These are phyloP conservation scores for Crucibulum parvulum DNA, from an alignment of 1,284 basidiomycete species.

Conservation along the genomic window DNA sequence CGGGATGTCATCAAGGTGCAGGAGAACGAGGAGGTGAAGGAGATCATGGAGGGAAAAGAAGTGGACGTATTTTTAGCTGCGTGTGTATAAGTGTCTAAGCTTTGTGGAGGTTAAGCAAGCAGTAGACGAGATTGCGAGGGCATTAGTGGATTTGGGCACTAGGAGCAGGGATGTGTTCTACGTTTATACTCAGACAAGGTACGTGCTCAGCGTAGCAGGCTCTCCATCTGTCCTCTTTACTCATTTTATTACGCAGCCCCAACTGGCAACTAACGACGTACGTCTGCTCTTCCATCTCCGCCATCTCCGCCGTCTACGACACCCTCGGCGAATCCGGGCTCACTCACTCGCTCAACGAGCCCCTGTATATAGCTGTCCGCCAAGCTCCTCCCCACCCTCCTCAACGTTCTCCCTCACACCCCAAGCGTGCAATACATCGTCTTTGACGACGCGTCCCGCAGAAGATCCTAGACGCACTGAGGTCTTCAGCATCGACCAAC, in stretches of 20 bases:
- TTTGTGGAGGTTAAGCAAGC: slow-evolving; percentile 76
- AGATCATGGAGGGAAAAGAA: slow-evolving; percentile 89
- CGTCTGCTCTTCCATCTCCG: slow-evolving; percentile 79
- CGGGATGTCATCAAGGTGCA: slow-evolving; percentile 79
- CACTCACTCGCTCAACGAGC: slow-evolving; percentile 92
- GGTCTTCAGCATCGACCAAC: slow-evolving; percentile 73
- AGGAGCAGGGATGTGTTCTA: slow-evolving; percentile 87
- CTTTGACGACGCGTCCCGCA: slow-evolving; percentile 83
- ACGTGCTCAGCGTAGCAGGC: slow-evolving; percentile 32
- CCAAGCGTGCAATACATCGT: slow-evolving; percentile 82
- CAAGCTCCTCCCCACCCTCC: slow-evolving; percentile 80
- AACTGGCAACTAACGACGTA: slow-evolving; percentile 94
- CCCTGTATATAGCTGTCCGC: no score
- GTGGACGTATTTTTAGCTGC: slow-evolving; percentile 96
- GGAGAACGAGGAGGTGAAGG: slow-evolving; percentile 69
- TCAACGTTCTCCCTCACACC: slow-evolving; percentile 73
- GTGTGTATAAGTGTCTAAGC: slow-evolving; percentile 83
- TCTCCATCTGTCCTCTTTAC: slow-evolving; percentile 1
- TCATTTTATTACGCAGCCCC: slow-evolving; percentile 45
- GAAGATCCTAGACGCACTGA: slow-evolving; percentile 65
- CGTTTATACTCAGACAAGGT: slow-evolving; percentile 91
- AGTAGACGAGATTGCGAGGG: slow-evolving; percentile 72
- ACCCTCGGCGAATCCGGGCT: slow-evolving; percentile 92
- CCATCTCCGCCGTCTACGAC: slow-evolving; percentile 97
- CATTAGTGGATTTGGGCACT: slow-evolving; percentile 79